Base-by-base conservation (phyloP, 257 asterid species). In the Echium plantagineum region DNA sequence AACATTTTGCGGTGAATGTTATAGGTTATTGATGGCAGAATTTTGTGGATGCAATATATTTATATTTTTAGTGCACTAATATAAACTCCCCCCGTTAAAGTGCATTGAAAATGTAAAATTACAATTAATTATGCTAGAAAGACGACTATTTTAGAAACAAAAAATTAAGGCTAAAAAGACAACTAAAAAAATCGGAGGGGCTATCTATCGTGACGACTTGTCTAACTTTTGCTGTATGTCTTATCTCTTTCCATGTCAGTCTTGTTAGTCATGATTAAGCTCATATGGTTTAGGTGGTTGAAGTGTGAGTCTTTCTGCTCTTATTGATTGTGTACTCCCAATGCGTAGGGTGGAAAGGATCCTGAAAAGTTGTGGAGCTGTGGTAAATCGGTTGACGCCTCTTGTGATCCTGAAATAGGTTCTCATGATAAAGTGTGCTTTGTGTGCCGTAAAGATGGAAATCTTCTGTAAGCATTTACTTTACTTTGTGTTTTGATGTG, bases 391-490 rank as follows among this genome's bases (percentile, higher is more conserved):
- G 64, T 47, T 42, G 68, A 71, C 75, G 38, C 60, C n/a, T 70
- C 19, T 61, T 70, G 73, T 72, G 74, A 73, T 70, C 46, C 57
- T 66, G 71, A 56, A 76, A 70, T 30, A 58, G 75, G 71, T 63
- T 66, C 61, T 19, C 46, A 19, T 7, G 71, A 65, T 69, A 74
- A 65, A 47, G 67, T 77, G 65, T 82, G 86, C 57, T 57, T 66
- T 67, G 63, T 71, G 56, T 80, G 96, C 94, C 74, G 63, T 72
- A 73, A 70, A 65, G 77, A 57, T 64, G 84, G 82, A 75, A 74
- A 87, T 75, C 83, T 78, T 80, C 74, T 77, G 96, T 87, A 88
- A 73, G 96, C 85, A 78, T 68, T 62, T 24, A 57, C 74, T 53
- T n/a, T 66, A 66, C 75, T 59, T 69, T 68, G 38, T 66, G 22